Conservation (phyloP, 2,329 filamentous ascomycete species). For the Pyrenophora graminea region DNA sequence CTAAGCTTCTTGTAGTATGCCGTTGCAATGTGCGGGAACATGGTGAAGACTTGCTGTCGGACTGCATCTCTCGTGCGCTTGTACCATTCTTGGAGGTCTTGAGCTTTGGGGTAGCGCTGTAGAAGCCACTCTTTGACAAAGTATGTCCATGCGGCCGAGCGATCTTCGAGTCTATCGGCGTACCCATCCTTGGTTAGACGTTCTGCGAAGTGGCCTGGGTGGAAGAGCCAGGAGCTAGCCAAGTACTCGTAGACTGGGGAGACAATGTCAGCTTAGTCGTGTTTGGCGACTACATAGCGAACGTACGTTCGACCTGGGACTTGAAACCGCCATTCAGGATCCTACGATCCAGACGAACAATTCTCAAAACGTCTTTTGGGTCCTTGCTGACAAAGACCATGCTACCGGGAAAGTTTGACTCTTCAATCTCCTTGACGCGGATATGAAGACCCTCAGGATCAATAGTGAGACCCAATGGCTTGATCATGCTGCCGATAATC, state of each 20-base stretch:
- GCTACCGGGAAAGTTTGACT: slow-evolving; percentile 24
- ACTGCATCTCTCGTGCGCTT: slow-evolving; percentile 15
- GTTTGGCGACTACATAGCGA: neutral
- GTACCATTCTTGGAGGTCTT: slow-evolving; percentile 25
- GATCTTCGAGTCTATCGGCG: slow-evolving; percentile 18
- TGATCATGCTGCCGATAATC: slow-evolving; percentile 32
- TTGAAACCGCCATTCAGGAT: slow-evolving; percentile 24
- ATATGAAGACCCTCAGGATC: slow-evolving; percentile 30
- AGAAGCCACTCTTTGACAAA: slow-evolving; percentile 34
- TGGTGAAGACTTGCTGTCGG: slow-evolving; percentile 30
- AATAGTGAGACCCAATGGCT: slow-evolving; percentile 33
- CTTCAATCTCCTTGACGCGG: slow-evolving; percentile 32
- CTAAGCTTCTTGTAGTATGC: slow-evolving; percentile 28
- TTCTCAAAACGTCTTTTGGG: slow-evolving; percentile 22
- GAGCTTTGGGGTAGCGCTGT: slow-evolving; percentile 12
- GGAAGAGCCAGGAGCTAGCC: slow-evolving; percentile 29
- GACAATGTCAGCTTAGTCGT: neutral
- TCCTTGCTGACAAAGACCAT: slow-evolving; percentile 30
- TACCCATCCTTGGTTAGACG: slow-evolving; percentile 28
- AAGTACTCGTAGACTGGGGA: slow-evolving; percentile 30
- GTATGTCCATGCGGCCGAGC: slow-evolving; percentile 21
- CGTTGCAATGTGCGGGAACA: slow-evolving; percentile 20
- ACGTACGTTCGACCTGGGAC: slow-evolving; percentile 27
- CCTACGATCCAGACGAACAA: slow-evolving; percentile 25
- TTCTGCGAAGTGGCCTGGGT: slow-evolving; percentile 28